phyloP scores from a whole-genome alignment of 345 rosid species.

The Rhodomyrtus tomentosa region DNA sequence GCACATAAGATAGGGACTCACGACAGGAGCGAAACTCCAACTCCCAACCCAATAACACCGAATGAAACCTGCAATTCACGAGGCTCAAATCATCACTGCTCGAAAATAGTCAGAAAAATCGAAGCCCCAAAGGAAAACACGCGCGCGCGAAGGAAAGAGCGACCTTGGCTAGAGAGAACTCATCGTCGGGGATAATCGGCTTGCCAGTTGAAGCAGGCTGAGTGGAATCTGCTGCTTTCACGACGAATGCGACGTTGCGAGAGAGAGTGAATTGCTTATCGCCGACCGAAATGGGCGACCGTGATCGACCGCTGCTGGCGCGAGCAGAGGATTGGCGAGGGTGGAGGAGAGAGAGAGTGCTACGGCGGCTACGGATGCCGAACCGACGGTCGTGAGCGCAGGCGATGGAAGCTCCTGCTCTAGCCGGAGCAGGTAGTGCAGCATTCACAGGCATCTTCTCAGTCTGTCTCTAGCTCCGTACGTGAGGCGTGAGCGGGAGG shows the following conservation, averaged over 20 bases:
- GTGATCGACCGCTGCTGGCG: conserved; percentile 1
- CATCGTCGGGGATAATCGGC: conserved; percentile 52
- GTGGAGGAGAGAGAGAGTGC: conserved; percentile 17
- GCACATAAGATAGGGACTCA: conserved; percentile 25
- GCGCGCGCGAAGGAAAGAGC: background rate
- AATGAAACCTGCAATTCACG: conserved; percentile 62
- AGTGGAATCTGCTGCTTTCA: conserved; percentile 64
- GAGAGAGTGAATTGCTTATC: background rate
- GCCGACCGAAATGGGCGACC: background rate
- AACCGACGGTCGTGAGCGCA: conserved; percentile 3
- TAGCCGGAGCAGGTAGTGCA: conserved; percentile 2
- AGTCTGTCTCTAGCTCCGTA: no score
- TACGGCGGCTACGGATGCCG: conserved; percentile 5
- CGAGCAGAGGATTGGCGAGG: conserved; percentile 7
- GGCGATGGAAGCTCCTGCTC: conserved; percentile 12
- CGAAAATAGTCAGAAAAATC: background rate
- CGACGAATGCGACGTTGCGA: conserved; percentile 11
- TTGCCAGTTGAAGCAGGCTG: conserved; percentile 38
- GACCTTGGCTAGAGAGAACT: conserved; percentile 77
- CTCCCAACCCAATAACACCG: conserved; percentile 79
- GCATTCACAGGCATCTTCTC: conserved; percentile 18
- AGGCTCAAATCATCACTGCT: background rate
- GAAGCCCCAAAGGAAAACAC: background rate
- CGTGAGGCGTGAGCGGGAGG: background rate
- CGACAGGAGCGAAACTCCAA: conserved; percentile 74